These are phyloP conservation scores for Trypanosoma lewisi DNA, from an alignment of 208 protist species.

Conservation along the genomic window DNA sequence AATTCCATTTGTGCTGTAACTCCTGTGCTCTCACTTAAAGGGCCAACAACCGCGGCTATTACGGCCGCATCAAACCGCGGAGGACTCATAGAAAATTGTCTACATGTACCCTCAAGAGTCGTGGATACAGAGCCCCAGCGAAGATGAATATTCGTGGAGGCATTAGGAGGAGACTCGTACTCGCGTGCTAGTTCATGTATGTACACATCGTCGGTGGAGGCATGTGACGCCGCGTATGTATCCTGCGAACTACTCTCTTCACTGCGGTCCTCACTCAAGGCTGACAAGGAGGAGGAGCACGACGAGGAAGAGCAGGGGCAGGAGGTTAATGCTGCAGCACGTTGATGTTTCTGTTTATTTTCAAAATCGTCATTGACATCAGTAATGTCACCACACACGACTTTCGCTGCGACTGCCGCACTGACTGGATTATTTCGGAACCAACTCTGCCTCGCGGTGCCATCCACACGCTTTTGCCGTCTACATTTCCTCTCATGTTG, in stretches of 20 bases:
- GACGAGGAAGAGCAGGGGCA: not conserved
- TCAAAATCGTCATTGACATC: not conserved
- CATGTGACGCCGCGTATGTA: conserved; percentile 8
- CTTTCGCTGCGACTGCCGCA: not conserved
- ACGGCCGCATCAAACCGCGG: not conserved
- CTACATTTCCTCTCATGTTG: not conserved
- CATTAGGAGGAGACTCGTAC: not conserved
- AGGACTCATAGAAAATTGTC: not conserved
- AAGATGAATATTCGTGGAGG: not conserved
- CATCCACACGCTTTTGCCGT: not conserved
- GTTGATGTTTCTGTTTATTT: not conserved
- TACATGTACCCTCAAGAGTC: not conserved
- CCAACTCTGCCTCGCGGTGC: not conserved
- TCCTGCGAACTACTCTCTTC: conserved; percentile 9
- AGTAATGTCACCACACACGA: not conserved
- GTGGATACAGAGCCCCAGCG: not conserved
- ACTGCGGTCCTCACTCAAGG: conserved; percentile 10
- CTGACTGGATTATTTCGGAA: not conserved
- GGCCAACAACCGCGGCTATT: not conserved
- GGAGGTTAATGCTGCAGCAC: too few relatives aligned
- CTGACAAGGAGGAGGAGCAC: not conserved
- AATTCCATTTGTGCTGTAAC: conserved; percentile 3
- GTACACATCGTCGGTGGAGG: conserved; percentile 16
- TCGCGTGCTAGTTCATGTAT: conserved; percentile 7
- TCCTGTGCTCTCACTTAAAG: not conserved